These are phyloP conservation scores for Petasospora rhodanensis DNA, from an alignment of 1,139 yeast species.

Conservation along the genomic window DNA sequence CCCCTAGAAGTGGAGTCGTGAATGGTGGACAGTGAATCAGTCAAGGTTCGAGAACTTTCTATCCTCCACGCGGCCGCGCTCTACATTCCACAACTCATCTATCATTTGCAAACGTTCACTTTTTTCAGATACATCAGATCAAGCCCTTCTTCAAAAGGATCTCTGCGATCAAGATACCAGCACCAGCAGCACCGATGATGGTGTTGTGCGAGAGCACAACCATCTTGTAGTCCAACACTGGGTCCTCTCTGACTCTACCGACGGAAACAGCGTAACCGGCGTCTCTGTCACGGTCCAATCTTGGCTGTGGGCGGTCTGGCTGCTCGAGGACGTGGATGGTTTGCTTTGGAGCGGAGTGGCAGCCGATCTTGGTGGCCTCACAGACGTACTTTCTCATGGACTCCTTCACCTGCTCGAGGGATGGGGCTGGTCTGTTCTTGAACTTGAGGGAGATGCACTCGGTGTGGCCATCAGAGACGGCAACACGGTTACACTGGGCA, in stretches of 20 bases:
- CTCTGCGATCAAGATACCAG: constrained; percentile 97
- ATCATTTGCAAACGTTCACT: too few species aligned
- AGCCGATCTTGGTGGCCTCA: constrained; percentile 72
- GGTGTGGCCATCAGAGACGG: constrained; percentile 97
- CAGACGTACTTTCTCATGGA: constrained; percentile 72
- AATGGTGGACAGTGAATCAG: too few species aligned
- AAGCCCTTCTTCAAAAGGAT: constrained; percentile 71
- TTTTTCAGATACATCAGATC: constrained; percentile 39
- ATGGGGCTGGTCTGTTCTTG: constrained; percentile 77
- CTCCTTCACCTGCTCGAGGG: constrained; percentile 71
- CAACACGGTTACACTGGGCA: constrained; percentile 95
- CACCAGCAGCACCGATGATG: constrained; percentile 98
- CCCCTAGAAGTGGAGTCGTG: too few species aligned
- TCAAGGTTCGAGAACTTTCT: not conserved
- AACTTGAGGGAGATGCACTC: constrained; percentile 89
- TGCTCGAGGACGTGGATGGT: constrained; percentile 90
- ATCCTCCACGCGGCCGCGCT: too few species aligned
- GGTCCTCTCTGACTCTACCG: constrained; percentile 91
- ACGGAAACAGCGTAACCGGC: constrained; percentile 92
- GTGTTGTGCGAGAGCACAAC: constrained; percentile 96
- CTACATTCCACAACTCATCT: too few species aligned
- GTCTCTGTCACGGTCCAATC: constrained; percentile 95
- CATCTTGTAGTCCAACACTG: constrained; percentile 91
- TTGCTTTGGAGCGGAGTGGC: constrained; percentile 90
- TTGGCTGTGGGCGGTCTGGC: constrained; percentile 94